Base-by-base conservation (phyloP, 352 stramenopile species). In the Phytopythium mirpurense region DNA sequence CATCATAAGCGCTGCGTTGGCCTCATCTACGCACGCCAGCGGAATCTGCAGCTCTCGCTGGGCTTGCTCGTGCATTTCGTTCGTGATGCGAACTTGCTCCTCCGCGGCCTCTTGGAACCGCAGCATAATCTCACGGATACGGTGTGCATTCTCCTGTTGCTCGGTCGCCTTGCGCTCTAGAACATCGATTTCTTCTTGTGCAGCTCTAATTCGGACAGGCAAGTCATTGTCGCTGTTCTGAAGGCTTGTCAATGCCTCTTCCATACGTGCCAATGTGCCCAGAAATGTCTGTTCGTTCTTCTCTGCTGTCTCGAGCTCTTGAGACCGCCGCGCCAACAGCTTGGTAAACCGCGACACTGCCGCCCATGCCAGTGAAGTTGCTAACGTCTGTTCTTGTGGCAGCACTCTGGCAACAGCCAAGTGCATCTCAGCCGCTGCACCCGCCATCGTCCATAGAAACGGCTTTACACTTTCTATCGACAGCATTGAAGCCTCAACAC, bases 21-120 rank as follows among this genome's bases (percentile, higher is more conserved):
- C 82, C 40, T 92, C 79, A 19, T 90, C 77, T 9, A 92, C 63
- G 29, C 71, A 84, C 29, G 63, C 65, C 46, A 90, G 71, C 1
- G 79, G 79, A 3, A 78, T 74, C 21, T 72, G 63, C 10, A 92
- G 64, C 46, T 90, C 82, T 2, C 52, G 48, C 36, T 86, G 67
- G 0, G 82, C 79, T 14, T 69, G 50, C 14, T 65, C 54, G 19
- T 92, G 73, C 48, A 83, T 88, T 24, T 85, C 74, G 31, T 79
- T 88, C 2, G 78, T 88, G 36, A 85, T 46, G 18, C 66, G 60
- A 7, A 87, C 66, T 48, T 92, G 78, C 35, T 89, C 72, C 12
- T 90, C 74, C 0, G 80, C 82, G 0, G 73, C 63, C 1, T 53
- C 36, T 35, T 90, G 75, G 48, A 77, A 86, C 0, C 78, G 72